These are phyloP conservation scores for Blastocystis sp. DNA, from an alignment of 352 stramenopile species.

Conservation along the genomic window DNA sequence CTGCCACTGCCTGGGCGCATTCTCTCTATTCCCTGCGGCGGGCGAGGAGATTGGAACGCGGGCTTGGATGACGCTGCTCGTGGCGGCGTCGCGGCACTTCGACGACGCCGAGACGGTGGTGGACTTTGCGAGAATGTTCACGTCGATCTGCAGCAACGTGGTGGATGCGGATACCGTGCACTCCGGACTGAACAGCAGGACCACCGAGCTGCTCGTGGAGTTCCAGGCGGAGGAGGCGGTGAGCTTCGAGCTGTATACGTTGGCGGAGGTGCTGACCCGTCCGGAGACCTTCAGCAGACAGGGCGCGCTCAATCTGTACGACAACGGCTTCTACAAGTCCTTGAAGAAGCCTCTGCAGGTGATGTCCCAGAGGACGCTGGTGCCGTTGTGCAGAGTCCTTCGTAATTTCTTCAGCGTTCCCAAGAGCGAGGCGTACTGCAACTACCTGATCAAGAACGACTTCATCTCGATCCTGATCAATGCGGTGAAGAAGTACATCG, in stretches of 20 bases:
- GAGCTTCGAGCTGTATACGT: background rate
- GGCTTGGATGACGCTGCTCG: constrained; percentile 45
- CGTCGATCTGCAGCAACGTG: background rate
- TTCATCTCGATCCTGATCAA: constrained; percentile 51
- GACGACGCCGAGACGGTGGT: background rate
- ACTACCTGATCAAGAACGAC: constrained; percentile 60
- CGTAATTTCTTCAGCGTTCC: constrained; percentile 47
- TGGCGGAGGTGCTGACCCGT: constrained; percentile 21
- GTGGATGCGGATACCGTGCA: background rate
- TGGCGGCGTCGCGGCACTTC: background rate
- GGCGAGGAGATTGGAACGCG: background rate
- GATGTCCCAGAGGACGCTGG: constrained; percentile 10
- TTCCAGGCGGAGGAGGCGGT: constrained; percentile 53
- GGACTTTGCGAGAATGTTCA: constrained; percentile 31
- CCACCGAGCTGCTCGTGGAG: constrained; percentile 10
- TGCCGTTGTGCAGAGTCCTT: background rate
- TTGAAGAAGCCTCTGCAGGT: constrained; percentile 26
- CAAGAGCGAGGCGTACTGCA: constrained; percentile 5
- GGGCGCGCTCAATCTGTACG: constrained; percentile 35
- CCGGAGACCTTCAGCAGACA: background rate
- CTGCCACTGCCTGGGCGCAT: background rate
- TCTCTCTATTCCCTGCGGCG: background rate
- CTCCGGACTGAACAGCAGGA: background rate
- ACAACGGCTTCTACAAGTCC: constrained; percentile 43
- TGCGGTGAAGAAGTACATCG: constrained; percentile 5